phyloP scores from a whole-genome alignment of 148 eudicot genomes.

The Silene conica region DNA sequence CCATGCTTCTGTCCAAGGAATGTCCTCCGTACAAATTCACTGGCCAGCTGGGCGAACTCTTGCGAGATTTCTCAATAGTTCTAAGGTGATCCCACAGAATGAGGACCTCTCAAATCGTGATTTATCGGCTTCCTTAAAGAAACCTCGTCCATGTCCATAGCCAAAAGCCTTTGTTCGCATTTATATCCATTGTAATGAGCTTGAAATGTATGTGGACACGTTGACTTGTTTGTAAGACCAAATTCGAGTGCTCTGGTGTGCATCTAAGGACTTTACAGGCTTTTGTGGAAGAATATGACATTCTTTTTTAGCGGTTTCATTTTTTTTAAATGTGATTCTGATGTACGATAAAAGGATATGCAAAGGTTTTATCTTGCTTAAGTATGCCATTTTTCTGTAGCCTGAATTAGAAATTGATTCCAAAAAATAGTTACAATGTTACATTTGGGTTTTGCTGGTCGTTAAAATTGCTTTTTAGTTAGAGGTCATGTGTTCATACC shows the following conservation, averaged over 20 bases:
- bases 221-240: background rate
- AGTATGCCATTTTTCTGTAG: background rate
- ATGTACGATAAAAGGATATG: background rate
- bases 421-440: too few species aligned
- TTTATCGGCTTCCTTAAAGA: constrained; percentile 47
- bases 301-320: background rate
- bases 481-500: too few species aligned
- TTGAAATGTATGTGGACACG: background rate
- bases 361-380: background rate
- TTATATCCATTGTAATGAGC: too few species aligned
- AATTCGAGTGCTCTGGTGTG: background rate
- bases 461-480: too few species aligned
- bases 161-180: too few species aligned
- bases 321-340: background rate
- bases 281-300: background rate
- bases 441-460: too few species aligned
- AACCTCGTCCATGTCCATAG: too few species aligned
- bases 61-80: constrained; percentile 48
- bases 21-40: constrained; percentile 56
- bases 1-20: constrained; percentile 61
- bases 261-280: background rate
- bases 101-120: constrained; percentile 43
- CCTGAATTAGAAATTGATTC: background rate
- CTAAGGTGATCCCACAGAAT: constrained; percentile 32
- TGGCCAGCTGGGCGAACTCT: constrained; percentile 78